Evolutionary conservation across 2,329 filamentous ascomycete species (phyloP), one percentile per base, ranked within the genome.

Genomic region (Cladophialophora chaetospira): DNA sequence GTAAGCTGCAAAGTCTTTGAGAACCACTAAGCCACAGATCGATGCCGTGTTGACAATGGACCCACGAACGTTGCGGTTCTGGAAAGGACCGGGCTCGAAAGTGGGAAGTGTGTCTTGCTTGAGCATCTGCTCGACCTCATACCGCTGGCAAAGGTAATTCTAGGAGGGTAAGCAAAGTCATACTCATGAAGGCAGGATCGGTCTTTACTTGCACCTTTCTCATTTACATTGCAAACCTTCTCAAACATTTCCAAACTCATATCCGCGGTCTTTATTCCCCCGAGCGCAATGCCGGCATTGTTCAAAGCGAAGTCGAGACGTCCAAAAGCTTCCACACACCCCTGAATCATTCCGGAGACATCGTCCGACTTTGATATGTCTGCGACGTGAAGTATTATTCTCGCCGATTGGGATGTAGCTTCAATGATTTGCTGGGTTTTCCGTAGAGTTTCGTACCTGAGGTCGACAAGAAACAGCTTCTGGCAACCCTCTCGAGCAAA

Each of bases 261-360:
- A 15, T 48, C 45, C 5, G 9, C 10, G 3, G 45, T 48, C 33
- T 19, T 48, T 13, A 19, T 48, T 6, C 45, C 45, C 17, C 45
- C 45, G 11, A 48, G 28, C 13, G 10, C 45, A 48, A 48, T 49
- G 5, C 45, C 45, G 3, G 45, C 45, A 49, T 49, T 49, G 28
- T 49, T 49, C 28, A 21, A 13, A 4, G 15, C 45, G 26, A 49
- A 49, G 13, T 49, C 45, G 11, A 49, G 26, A 17, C 45, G 45
- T 15, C 45, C 45, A n/a, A 49, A 49, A 9, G 13, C 2, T 4
- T 17, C 19, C 11, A 49, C 45, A 15, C 45, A 49, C 15, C 9
- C 29, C 11, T 9, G 15, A 5, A 49, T 29, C 45, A 49, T 49
- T 3, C 8, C 45, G 11, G 19, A 19, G 31, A 49, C 45, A 5